phyloP scores from a whole-genome alignment of 805 yeast genomes.

The Candida ascalaphidarum region DNA sequence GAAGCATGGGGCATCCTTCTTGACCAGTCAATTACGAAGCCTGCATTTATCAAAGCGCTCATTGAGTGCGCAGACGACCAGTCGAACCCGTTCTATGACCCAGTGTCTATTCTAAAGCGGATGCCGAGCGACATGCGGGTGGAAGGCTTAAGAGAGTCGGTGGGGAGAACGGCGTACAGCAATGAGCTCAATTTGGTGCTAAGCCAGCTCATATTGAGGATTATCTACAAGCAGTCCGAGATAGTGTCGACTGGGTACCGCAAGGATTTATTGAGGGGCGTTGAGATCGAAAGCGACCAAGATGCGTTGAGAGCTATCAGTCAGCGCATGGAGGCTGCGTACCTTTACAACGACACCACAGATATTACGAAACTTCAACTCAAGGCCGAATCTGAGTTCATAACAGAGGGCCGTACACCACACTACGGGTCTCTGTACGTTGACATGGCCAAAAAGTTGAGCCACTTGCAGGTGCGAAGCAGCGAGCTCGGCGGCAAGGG shows the following conservation, averaged over 20 bases:
- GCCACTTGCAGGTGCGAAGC: no score
- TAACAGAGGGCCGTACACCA: no score
- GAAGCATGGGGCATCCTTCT: conserved; percentile 79
- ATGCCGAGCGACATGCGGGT: conserved; percentile 59
- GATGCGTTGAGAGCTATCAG: no score
- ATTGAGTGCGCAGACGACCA: conserved; percentile 60
- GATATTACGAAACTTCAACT: no score
- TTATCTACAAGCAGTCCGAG: conserved; percentile 23
- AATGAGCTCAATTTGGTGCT: conserved; percentile 47
- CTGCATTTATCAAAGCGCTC: conserved; percentile 68
- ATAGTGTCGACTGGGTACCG: conserved; percentile 14
- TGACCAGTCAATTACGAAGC: conserved; percentile 60
- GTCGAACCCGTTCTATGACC: conserved; percentile 38
- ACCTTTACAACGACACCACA: no score
- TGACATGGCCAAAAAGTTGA: no score
- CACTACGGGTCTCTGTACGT: no score
- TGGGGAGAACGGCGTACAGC: conserved; percentile 54
- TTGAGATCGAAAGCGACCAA: conserved; percentile 19
- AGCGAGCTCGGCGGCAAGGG: no score
- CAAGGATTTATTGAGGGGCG: conserved; percentile 15
- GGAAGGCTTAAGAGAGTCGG: conserved; percentile 53
- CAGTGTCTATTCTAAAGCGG: conserved; percentile 56
- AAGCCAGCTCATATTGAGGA: conserved; percentile 41
- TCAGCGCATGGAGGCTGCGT: no score
- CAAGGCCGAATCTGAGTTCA: no score